These are phyloP conservation scores for Macrocybe gigantea DNA, from an alignment of 768 basidiomycete species.

Conservation along the genomic window DNA sequence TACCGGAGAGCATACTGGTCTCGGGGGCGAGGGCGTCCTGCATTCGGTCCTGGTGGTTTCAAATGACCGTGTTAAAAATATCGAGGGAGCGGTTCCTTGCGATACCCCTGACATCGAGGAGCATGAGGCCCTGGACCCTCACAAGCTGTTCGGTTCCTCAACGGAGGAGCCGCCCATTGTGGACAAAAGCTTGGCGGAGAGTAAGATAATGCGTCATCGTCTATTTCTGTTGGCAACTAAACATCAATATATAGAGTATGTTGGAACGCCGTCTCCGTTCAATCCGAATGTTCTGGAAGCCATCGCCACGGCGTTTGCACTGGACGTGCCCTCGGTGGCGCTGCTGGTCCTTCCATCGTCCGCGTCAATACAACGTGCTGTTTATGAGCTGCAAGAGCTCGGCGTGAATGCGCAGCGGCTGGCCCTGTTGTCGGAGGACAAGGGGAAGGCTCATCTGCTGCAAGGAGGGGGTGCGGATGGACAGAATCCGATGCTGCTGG, in stretches of 20 bases:
- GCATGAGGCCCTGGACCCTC: slow-evolving; percentile 7
- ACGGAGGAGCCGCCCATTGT: slow-evolving; percentile 8
- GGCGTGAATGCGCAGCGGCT: slow-evolving; percentile 64
- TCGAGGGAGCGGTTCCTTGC: slow-evolving; percentile 35
- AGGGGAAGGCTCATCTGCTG: slow-evolving; percentile 38
- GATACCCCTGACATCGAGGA: not conserved
- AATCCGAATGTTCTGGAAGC: slow-evolving; percentile 57
- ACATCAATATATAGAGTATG: slow-evolving; percentile 31
- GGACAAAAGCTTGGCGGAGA: slow-evolving; percentile 14
- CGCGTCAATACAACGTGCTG: slow-evolving; percentile 53
- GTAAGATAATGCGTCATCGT: slow-evolving; percentile 12
- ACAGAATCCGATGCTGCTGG: slow-evolving; percentile 58
- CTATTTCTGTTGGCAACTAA: slow-evolving; percentile 1
- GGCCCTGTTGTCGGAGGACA: slow-evolving; percentile 41
- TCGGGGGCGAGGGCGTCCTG: slow-evolving; percentile 16
- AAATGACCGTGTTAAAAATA: slow-evolving; percentile 49
- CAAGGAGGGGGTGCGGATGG: slow-evolving; percentile 23
- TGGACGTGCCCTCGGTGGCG: slow-evolving; percentile 64
- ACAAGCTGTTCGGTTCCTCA: slow-evolving; percentile 11
- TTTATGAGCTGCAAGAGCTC: slow-evolving; percentile 57
- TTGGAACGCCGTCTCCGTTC: slow-evolving; percentile 43
- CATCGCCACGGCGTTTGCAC: slow-evolving; percentile 62
- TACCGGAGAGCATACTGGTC: slow-evolving; percentile 7
- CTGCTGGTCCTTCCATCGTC: slow-evolving; percentile 63
- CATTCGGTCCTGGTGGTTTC: slow-evolving; percentile 64